Evolutionary conservation across 345 rosid species (phyloP).

Genomic region (Schrenkiella parvula): DNA sequence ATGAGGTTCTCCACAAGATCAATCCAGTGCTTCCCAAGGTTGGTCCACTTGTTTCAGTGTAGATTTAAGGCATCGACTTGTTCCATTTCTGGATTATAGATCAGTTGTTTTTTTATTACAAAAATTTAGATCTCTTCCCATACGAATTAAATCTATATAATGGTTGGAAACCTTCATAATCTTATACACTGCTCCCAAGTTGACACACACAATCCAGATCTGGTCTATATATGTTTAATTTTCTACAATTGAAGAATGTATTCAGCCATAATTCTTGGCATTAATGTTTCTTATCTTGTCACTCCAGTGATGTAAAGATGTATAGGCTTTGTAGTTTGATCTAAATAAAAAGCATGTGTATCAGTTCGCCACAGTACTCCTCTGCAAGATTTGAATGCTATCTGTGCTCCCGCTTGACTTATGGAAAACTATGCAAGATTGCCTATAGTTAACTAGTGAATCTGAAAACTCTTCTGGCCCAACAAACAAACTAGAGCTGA

Average conservation of each 20-base stretch:
- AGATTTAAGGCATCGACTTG: slow-evolving; percentile 7
- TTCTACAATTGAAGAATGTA: not conserved
- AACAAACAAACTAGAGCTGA: not conserved
- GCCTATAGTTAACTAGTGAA: not conserved
- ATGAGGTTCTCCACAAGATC: slow-evolving; percentile 42
- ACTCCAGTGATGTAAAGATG: not conserved
- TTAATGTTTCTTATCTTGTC: not conserved
- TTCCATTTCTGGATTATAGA: not conserved
- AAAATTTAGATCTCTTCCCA: slow-evolving; percentile 1
- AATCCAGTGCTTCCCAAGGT: slow-evolving; percentile 60
- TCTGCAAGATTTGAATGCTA: not conserved
- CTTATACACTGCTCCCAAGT: not conserved
- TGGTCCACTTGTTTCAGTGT: slow-evolving; percentile 26
- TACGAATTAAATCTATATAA: not conserved
- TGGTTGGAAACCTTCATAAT: slow-evolving; percentile 4
- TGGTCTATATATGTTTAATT: not conserved
- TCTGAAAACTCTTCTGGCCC: not conserved
- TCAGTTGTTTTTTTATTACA: not conserved
- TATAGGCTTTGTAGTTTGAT: slow-evolving; percentile 10
- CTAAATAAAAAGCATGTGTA: not conserved
- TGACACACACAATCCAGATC: slow-evolving; percentile 14
- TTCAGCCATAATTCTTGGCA: not conserved
- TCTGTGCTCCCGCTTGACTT: not conserved
- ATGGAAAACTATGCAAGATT: slow-evolving; percentile 5
- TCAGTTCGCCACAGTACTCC: not conserved